Evolutionary conservation across 805 yeast species (phyloP).

Genomic region (Isabelozyma pseudorhagii): DNA sequence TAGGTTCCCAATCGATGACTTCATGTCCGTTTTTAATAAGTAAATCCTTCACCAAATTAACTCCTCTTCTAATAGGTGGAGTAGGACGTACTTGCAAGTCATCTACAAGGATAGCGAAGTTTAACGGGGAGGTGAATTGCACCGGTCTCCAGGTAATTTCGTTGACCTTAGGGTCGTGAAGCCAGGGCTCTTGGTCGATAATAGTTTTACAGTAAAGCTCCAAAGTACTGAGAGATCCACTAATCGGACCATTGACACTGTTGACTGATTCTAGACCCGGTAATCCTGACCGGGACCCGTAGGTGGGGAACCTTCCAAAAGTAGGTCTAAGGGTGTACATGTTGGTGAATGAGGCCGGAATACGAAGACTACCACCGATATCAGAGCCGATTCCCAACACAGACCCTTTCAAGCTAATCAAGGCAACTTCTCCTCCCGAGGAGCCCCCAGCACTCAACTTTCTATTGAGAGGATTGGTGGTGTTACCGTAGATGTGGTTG

Average conservation of each 20-base stretch:
- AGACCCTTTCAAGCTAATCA: conserved; percentile 44
- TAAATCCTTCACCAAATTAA: conserved; percentile 29
- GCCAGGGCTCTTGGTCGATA: conserved; percentile 42
- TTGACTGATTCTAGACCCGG: conserved; percentile 37
- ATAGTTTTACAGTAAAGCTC: conserved; percentile 37
- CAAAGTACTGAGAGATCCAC: conserved; percentile 34
- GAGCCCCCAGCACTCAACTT: conserved; percentile 49
- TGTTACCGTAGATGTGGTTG: conserved; percentile 44
- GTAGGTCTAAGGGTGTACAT: conserved; percentile 44
- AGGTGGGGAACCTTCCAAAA: conserved; percentile 42
- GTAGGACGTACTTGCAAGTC: conserved; percentile 50
- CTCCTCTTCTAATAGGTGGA: conserved; percentile 52
- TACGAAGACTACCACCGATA: conserved; percentile 50
- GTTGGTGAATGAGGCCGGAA: conserved; percentile 44
- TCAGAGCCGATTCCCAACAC: conserved; percentile 54
- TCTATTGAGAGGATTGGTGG: conserved; percentile 44
- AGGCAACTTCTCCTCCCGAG: conserved; percentile 54
- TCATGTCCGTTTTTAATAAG: conserved; percentile 47
- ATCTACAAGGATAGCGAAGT: conserved; percentile 40
- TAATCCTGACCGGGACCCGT: conserved; percentile 26
- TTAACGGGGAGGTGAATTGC: conserved; percentile 32
- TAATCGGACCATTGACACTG: conserved; percentile 49
- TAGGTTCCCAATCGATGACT: conserved; percentile 47
- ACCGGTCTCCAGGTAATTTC: conserved; percentile 49
- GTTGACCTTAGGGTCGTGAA: conserved; percentile 45